Evolutionary conservation across 495 filamentous ascomycete species (phyloP), one percentile per base, ranked within the genome.

Genomic region (Hypoxylon lienhwacheense): DNA sequence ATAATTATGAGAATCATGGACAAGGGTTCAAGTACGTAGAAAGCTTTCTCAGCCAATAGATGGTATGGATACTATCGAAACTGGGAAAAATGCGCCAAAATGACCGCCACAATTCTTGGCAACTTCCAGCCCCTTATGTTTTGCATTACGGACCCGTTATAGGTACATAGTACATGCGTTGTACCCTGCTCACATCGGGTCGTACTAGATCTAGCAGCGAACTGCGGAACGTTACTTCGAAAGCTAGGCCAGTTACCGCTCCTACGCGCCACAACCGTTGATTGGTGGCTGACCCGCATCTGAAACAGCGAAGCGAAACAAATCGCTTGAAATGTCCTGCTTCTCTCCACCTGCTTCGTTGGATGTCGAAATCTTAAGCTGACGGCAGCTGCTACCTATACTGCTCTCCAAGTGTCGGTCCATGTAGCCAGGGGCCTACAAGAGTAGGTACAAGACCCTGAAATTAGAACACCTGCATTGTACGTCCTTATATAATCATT

Each of bases 71-170:
- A 47, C 31, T 22, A 36, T 36, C 46, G 28, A 58, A 63, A 15
- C 61, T 67, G 64, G 59, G 54, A 42, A 55, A 41, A n/a, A n/a
- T n/a, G n/a, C n/a, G n/a, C n/a, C n/a, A n/a, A n/a, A n/a, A 32
- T 31, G 39, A 22, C 37, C 54, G 64, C 57, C 61, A 62, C 64
- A n/a, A 48, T 47, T 53, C 61, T 64, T 66, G 61, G 64, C 64
- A 53, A 22, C 19, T 4, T 21, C 53, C 42, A 57, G 57, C 57
- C 51, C 47, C 53, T 47, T 29, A 33, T 42, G 31, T 16, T 35
- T 42, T 35, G 25, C 41, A 41, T 15, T 12, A 2, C 12, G 7
- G 7, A 14, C 19, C 41, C 15, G 4, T 12, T 19, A 17, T 29
- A 35, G n/a, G n/a, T n/a, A n/a, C n/a, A n/a, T n/a, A n/a, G n/a